phyloP scores from a whole-genome alignment of 768 basidiomycete genomes.

The Termitomyces sp. region DNA sequence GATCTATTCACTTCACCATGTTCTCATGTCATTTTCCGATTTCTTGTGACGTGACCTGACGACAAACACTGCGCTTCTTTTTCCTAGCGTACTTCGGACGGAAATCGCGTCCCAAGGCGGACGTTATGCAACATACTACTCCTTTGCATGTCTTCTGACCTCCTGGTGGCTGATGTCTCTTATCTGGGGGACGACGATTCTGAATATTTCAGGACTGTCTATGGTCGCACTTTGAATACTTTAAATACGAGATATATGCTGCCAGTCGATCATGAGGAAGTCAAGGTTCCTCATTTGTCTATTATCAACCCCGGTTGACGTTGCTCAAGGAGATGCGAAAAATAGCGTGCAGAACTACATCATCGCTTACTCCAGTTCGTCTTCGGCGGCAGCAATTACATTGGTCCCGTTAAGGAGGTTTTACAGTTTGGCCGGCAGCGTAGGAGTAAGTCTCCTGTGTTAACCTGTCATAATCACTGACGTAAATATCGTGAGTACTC shows the following conservation, averaged over 20 bases:
- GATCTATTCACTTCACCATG: not conserved
- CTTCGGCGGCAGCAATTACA: constrained; percentile 56
- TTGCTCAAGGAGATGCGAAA: not conserved
- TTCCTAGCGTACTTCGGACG: not conserved
- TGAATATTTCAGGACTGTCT: constrained; percentile 47
- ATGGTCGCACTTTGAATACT: constrained; percentile 51
- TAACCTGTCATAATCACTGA: not conserved
- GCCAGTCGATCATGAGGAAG: constrained; percentile 63
- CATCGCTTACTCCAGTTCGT: constrained; percentile 68
- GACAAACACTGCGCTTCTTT: not conserved
- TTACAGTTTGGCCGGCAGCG: constrained; percentile 43
- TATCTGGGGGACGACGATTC: constrained; percentile 37
- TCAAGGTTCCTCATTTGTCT: constrained; percentile 31
- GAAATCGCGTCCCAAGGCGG: not conserved
- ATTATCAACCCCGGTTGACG: not conserved
- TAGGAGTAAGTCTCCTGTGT: not conserved
- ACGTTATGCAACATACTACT: constrained; percentile 7
- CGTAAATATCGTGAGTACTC: not conserved
- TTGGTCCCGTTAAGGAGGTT: constrained; percentile 58
- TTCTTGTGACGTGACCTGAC: not conserved
- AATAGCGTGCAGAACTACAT: constrained; percentile 56
- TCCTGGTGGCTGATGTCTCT: constrained; percentile 13
- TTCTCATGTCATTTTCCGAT: not conserved
- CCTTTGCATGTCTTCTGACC: constrained; percentile 19
- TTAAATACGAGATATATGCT: constrained; percentile 56